These are phyloP conservation scores for Arthrinium phaeospermum DNA, from an alignment of 2,329 filamentous ascomycete species.

Conservation along the genomic window DNA sequence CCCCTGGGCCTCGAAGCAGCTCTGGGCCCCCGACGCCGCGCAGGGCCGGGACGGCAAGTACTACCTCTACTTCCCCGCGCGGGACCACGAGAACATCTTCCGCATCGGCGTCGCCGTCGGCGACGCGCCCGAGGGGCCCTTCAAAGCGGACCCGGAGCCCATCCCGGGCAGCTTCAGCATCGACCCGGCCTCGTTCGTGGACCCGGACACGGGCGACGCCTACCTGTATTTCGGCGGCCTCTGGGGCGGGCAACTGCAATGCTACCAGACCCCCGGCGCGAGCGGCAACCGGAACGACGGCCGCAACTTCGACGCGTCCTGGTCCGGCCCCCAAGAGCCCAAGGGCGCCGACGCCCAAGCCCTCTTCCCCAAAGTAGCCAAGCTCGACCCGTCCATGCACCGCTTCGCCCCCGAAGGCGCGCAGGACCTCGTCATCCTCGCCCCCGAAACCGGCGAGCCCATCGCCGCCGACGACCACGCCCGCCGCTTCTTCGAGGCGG, in stretches of 20 bases:
- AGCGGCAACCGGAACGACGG: slow-evolving; percentile 23
- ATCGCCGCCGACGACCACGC: slow-evolving; percentile 73
- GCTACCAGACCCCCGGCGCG: slow-evolving; percentile 65
- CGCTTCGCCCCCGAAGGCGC: slow-evolving; percentile 58
- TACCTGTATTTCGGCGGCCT: slow-evolving; percentile 81
- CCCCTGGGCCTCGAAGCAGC: slow-evolving; percentile 79
- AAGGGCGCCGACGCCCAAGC: slow-evolving; percentile 60
- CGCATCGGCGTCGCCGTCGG: slow-evolving; percentile 74
- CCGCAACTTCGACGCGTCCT: slow-evolving; percentile 57
- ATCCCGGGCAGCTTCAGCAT: slow-evolving; percentile 77
- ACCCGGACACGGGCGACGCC: slow-evolving; percentile 63
- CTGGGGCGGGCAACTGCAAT: slow-evolving; percentile 83
- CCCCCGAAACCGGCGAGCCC: slow-evolving; percentile 62
- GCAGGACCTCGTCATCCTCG: slow-evolving; percentile 68
- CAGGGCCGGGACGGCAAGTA: slow-evolving; percentile 66
- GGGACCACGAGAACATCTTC: slow-evolving; percentile 73
- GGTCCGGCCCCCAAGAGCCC: slow-evolving; percentile 65
- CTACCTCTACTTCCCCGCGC: slow-evolving; percentile 79
- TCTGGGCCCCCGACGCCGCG: slow-evolving; percentile 82
- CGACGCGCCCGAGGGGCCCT: slow-evolving; percentile 71
- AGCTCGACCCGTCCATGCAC: slow-evolving; percentile 69
- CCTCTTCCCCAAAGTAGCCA: slow-evolving; percentile 70
- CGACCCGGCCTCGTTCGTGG: slow-evolving; percentile 77
- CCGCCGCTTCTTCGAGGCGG: slow-evolving; percentile 78
- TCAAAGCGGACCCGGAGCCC: slow-evolving; percentile 65